Evolutionary conservation across 495 filamentous ascomycete species (phyloP), one percentile per base, ranked within the genome.

Genomic region (Symbiotaphrina buchneri): DNA sequence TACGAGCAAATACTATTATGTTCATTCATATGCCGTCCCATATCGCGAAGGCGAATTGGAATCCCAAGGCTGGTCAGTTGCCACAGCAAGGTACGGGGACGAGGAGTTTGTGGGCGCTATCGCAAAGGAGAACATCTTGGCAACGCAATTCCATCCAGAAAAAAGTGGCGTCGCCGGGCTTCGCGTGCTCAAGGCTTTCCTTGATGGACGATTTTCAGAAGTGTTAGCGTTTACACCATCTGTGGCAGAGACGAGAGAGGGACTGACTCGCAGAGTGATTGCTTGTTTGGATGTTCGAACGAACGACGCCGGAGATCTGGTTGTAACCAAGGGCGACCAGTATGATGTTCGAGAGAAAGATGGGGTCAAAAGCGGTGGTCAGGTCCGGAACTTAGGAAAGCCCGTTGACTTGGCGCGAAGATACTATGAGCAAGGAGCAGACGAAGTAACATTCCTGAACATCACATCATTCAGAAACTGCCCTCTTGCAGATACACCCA

Each of bases 331-430:
- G 53, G 87, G 87, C 6, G 87, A 97, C 47, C 87, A 95, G 44
- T 97, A 97, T 52, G 87, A 97, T 44, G 87, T 97, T n/a, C 74
- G 87, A n/a, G 87, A 94, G 45, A 92, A 91, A 52, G 57, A 48
- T 32, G 55, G 50, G 7, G 45, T 52, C 13, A 44, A 58, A 6
- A 52, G 55, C n/a, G 68, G 62, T 30, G 71, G 82, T 14, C 61
- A 70, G 32, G 87, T 97, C 20, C 65, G 87, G 33, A 97, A 95
- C 46, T 55, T 97, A 0, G 87, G 87, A 38, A 95, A 97, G 53
- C 87, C 87, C 0, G 83, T 97, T 11, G 80, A 93, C 28, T 76
- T 95, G 67, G 87, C 87, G 13, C 67, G 65, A 53, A 72, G 69
- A 46, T 97, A 97, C 52, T 97, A 93, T 55, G 78, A 90, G 43